Conservation (phyloP, 345 rosid species). For the Corymbia maculata region DNA sequence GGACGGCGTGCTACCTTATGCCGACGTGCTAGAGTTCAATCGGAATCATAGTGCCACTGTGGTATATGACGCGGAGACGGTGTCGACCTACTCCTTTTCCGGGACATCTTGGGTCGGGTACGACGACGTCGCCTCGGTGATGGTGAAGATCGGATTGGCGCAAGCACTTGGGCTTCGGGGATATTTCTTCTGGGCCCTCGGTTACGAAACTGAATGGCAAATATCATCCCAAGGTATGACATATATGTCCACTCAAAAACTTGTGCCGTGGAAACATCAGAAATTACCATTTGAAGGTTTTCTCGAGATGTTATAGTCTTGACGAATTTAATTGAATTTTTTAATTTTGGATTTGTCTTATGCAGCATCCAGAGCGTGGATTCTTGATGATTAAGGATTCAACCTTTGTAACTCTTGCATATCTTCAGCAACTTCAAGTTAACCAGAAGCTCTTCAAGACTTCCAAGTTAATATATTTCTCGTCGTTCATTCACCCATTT, state of each 20-base stretch:
- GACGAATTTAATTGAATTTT: neutral
- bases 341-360: neutral
- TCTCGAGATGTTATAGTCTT: no score
- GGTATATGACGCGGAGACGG: conserved; percentile 23
- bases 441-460: neutral
- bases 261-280: neutral
- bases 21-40: conserved; percentile 20
- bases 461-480: neutral
- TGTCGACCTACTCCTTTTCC: conserved; percentile 30
- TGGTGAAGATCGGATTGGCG: conserved; percentile 29
- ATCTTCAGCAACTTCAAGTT: neutral
- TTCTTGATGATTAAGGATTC: conserved; percentile 2
- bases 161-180: conserved; percentile 47
- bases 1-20: conserved; percentile 5
- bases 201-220: conserved; percentile 27
- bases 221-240: conserved; percentile 33
- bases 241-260: neutral
- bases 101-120: conserved; percentile 35
- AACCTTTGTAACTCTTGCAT: neutral
- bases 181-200: conserved; percentile 55
- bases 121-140: conserved; percentile 18
- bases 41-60: conserved; percentile 14
- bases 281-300: neutral
- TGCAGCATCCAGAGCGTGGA: conserved; percentile 25
- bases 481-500: neutral